Conservation (phyloP, 2,329 filamentous ascomycete genomes). For the Rugonectria rugulosa region DNA sequence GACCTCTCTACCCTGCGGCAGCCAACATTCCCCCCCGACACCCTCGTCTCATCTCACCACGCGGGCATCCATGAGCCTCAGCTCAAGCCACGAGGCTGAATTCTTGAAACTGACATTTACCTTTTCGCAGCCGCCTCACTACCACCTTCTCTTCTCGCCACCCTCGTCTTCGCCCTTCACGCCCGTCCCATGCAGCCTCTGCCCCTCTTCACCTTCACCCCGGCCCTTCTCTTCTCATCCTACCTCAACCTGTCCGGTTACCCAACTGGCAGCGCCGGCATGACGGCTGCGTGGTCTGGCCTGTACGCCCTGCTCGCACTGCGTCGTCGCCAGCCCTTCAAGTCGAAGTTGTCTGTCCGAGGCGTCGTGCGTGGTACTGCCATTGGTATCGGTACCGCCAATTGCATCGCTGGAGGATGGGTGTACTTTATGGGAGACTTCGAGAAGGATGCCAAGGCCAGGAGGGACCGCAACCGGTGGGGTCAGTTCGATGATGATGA, state of each 20-base stretch:
- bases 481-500: constrained; percentile 37
- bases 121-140: constrained; percentile 57
- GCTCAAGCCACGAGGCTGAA: background rate
- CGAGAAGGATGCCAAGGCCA: constrained; percentile 56
- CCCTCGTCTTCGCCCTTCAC: constrained; percentile 64
- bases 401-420: constrained; percentile 58
- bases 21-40: too few species aligned
- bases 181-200: constrained; percentile 59
- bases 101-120: background rate
- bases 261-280: constrained; percentile 63
- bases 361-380: constrained; percentile 60
- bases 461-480: constrained; percentile 61
- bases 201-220: constrained; percentile 60
- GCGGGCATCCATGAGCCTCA: too few species aligned
- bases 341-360: constrained; percentile 54
- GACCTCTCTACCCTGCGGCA: too few species aligned
- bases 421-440: constrained; percentile 61
- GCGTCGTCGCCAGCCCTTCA: constrained; percentile 52
- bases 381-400: constrained; percentile 57
- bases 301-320: constrained; percentile 64
- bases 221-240: constrained; percentile 62
- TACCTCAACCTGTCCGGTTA: constrained; percentile 68
- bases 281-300: constrained; percentile 64
- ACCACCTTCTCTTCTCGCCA: constrained; percentile 62
- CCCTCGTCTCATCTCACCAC: too few species aligned